phyloP scores from a whole-genome alignment of 257 asterid species.

The Rubia yunnanensis region DNA sequence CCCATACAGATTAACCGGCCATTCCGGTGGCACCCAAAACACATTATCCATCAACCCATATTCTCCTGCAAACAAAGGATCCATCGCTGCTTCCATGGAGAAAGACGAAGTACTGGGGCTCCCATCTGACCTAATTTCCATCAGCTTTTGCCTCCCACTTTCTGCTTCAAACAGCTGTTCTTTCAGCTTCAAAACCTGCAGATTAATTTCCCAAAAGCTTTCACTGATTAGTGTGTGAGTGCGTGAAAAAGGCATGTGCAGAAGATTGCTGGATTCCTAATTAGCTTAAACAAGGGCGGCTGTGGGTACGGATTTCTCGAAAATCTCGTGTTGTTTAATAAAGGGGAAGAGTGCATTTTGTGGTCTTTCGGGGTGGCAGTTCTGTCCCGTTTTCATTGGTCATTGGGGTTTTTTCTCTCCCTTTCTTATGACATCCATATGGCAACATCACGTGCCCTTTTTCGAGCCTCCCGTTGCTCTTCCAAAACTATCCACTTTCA shows the following conservation, averaged over 20 bases:
- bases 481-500: neutral
- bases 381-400: conserved; percentile 4
- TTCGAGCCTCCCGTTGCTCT: conserved; percentile 13
- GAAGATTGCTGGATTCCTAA: neutral
- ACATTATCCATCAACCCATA: conserved; percentile 26
- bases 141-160: conserved; percentile 37
- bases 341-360: conserved; percentile 14
- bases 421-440: neutral
- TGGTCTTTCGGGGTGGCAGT: conserved; percentile 21
- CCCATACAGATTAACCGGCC: conserved; percentile 19
- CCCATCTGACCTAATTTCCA: conserved; percentile 31
- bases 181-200: conserved; percentile 37
- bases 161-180: conserved; percentile 48
- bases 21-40: conserved; percentile 11
- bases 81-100: conserved; percentile 23
- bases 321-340: neutral
- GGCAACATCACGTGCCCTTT: conserved; percentile 8
- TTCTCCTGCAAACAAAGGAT: conserved; percentile 39
- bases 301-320: conserved; percentile 24
- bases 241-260: neutral
- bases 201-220: neutral
- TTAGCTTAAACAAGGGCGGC: conserved; percentile 20
- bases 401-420: neutral
- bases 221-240: neutral
- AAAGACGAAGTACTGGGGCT: conserved; percentile 40